Base-by-base conservation (phyloP, 257 asterid genomes). In the Echites panduratus region DNA sequence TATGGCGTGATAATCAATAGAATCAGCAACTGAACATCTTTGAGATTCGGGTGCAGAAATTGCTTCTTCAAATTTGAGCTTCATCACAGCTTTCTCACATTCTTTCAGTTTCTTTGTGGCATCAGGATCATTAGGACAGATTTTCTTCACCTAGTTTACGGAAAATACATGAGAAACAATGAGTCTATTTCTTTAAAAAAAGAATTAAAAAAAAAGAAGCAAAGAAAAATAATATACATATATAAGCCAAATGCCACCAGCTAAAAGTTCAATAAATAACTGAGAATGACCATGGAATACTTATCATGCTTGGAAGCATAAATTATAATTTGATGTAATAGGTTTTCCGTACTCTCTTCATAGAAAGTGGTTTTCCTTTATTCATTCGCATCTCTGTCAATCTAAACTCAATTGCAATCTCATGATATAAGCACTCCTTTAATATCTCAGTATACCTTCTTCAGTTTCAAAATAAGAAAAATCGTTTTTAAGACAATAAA, bases 11-110 rank as follows among this genome's bases (percentile, higher is more conserved):
- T 95, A 90, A 78, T 92, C 99, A 72, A 95, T 81, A 67, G 97
- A 70, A 72, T 95, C 98, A 19, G 98, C 96, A 12, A 90, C 52
- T 9, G 96, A 92, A 72, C 74, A 89, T 75, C 58, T 89, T 80
- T 81, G 84, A 47, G 96, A 75, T 72, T 83, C 87, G 78, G 98
- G 98, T 44, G 80, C 89, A 16, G 98, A 80, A 50, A 95, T 95
- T 66, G 98, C 99, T 84, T 95, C 98, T 83, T 95, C 99, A 84
- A 95, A 95, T 81, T 95, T 92, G 49, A 89, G 87, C 80, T 89
- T 95, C 98, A 89, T 90, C 76, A 95, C 98, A 11, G 96, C 97
- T 71, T 92, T 95, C 87, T 95, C 96, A 68, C 98, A 95, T 76
- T 95, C 98, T 85, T 85, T 95, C 86, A 95, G 77, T 85, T 92